Base-by-base conservation (phyloP, 306 rosid species). In the Fagus crenata region DNA sequence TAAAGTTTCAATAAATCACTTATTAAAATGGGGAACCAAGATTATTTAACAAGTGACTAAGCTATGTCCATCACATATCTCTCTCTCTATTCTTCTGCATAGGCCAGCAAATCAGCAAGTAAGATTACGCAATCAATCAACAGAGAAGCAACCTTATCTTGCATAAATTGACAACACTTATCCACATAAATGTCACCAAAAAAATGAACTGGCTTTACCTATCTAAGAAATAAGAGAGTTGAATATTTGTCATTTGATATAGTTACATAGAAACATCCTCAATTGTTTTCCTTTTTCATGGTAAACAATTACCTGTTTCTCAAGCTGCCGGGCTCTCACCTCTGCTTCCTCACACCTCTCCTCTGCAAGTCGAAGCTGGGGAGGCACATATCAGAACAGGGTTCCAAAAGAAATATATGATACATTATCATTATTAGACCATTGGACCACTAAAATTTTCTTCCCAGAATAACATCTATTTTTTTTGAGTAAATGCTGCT, bases 291-390 rank as follows among this genome's bases (percentile, higher is more conserved):
- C 49, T 40, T 22, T 40, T 49, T 75, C 11, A 55, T 9, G 68
- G 15, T 77, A 53, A 76, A 49, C 28, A 67, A 59, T 79, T 87
- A 92, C 99, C 96, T 95, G 99, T 71, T 86, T 92, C 85, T 95
- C 99, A 58, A 95, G 90, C 85, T 92, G 99, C 76, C 91, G 88
- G 75, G 89, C 89, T 83, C 91, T 90, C 73, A 89, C 87, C 78
- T 95, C 99, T 77, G 96, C 87, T 87, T 95, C 99, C 72, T 95
- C 97, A 46, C 72, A 84, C 86, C 82, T 92, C 71, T 95, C 96
- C 85, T 95, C 99, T 78, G 97, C 92, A 85, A 89, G 87, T 81
- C 97, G 96, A 82, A 95, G 93, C 99, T 95, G 96, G 83, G 86
- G 83, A 90, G 74, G 84, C 86, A 89, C 77, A 54, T 81, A 83